Evolutionary conservation across 495 filamentous ascomycete species (phyloP).

Genomic region (Xylaria palmicola): DNA sequence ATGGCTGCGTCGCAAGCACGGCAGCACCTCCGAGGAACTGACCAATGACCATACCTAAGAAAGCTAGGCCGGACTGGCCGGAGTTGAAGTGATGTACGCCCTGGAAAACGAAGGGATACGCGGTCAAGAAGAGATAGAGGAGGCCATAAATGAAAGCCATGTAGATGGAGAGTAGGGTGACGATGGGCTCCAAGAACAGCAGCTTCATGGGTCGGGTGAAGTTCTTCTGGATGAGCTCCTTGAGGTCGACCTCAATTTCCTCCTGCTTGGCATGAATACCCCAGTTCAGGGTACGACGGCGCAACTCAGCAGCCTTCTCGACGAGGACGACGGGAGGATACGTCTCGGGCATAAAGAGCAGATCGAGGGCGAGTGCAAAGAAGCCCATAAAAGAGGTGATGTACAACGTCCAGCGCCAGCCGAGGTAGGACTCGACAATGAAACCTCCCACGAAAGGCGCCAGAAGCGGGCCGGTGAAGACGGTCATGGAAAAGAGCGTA

Average conservation of each 20-base stretch:
- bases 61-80: constrained; percentile 72
- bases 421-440: constrained; percentile 65
- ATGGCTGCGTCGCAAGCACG: constrained; percentile 65
- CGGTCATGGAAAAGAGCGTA: constrained; percentile 78
- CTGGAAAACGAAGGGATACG: constrained; percentile 79
- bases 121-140: constrained; percentile 78
- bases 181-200: constrained; percentile 78
- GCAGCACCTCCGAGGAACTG: constrained; percentile 65
- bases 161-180: constrained; percentile 71
- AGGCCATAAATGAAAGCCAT: constrained; percentile 83
- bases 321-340: constrained; percentile 82
- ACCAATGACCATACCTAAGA: constrained; percentile 77
- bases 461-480: constrained; percentile 78
- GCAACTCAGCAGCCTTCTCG: constrained; percentile 72
- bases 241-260: constrained; percentile 83
- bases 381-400: constrained; percentile 72
- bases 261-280: constrained; percentile 93
- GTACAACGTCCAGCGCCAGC: constrained; percentile 89
- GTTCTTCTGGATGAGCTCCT: constrained; percentile 78
- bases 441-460: constrained; percentile 86
- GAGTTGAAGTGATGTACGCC: constrained; percentile 63
- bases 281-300: constrained; percentile 84
- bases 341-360: constrained; percentile 76
- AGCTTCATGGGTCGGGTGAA: constrained; percentile 78
- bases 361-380: constrained; percentile 63